phyloP scores from a whole-genome alignment of 352 stramenopile genomes.

The Phytophthora palmivora region DNA sequence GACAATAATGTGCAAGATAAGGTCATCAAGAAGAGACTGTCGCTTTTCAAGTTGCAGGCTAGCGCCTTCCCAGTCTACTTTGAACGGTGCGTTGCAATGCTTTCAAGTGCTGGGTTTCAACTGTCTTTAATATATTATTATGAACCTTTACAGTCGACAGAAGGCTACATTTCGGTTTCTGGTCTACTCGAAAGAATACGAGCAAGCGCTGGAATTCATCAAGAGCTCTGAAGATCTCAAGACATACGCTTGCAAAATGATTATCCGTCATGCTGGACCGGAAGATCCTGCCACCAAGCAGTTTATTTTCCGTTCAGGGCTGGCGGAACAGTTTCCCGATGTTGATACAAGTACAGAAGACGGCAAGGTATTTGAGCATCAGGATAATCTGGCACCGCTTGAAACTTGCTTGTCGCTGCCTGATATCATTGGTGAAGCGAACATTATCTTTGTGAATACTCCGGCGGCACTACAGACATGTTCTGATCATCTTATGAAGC shows the following conservation, averaged over 20 bases:
- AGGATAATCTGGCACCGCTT: slow-evolving; percentile 52
- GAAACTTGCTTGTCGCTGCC: slow-evolving; percentile 57
- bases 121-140: slow-evolving; percentile 1
- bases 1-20: slow-evolving; percentile 57
- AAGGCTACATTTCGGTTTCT: slow-evolving; percentile 64
- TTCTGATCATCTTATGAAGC: slow-evolving; percentile 45
- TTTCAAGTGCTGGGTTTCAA: neutral
- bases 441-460: slow-evolving; percentile 72
- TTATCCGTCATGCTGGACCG: slow-evolving; percentile 53
- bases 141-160: slow-evolving; percentile 37
- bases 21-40: slow-evolving; percentile 75
- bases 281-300: slow-evolving; percentile 53
- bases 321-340: slow-evolving; percentile 49
- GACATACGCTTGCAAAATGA: slow-evolving; percentile 63
- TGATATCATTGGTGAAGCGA: slow-evolving; percentile 46
- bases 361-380: slow-evolving; percentile 35
- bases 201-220: slow-evolving; percentile 60
- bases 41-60: slow-evolving; percentile 59
- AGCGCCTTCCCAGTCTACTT: slow-evolving; percentile 67
- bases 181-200: slow-evolving; percentile 65
- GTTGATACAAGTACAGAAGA: slow-evolving; percentile 48
- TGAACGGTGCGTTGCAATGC: slow-evolving; percentile 39
- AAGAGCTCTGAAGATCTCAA: slow-evolving; percentile 31
- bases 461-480: slow-evolving; percentile 41
- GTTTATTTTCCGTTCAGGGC: slow-evolving; percentile 57